Evolutionary conservation across 768 basidiomycete genomes (phyloP), one percentile per base, ranked within the genome.

Genomic region (Ephemerocybe angulata): DNA sequence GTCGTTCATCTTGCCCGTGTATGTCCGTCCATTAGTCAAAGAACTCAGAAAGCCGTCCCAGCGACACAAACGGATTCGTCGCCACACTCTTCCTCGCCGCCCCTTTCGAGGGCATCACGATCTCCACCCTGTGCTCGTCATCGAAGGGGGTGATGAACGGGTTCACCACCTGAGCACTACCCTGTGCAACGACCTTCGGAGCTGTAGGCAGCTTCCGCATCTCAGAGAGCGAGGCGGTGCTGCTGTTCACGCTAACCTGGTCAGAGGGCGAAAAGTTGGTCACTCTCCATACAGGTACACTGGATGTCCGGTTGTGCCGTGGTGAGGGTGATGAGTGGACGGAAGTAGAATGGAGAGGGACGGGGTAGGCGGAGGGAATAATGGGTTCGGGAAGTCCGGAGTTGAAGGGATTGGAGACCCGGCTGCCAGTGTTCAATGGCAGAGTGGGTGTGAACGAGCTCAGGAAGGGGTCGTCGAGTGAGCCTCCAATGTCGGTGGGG

Each of bases 91-190:
- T 79, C 62, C 77, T 69, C 56, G 68, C 63, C 60, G 62, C 66
- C 21, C 61, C 51, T 3, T 56, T 47, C 3, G 58, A 53, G 13
- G 70, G 63, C 33, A 59, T 59, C 51, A 66, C 63, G 52, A 70
- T 64, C 59, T 56, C 55, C 47, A 68, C 67, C 42, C 56, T 58
- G 53, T 80, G 75, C 64, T 88, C 86, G 63, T 89, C 88, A 66
- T 90, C 89, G 67, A 90, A 90, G 7, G 89, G 88, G 49, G 88
- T 89, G 54, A 81, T 78, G 63, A 90, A 90, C 50, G 88, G 88
- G 59, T 77, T 71, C 51, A 73, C 65, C 51, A 67, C 64, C 42
- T 63, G 58, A 33, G 76, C 75, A 48, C 77, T 70, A 59, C 73
- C 66, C 56, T 73, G 71, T 19, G 74, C 72, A 61, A 77, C 67